A percentile compares a stretch with the other conserved stretches of the same genome.
Evolutionary conservation across 768 basidiomycete species (phyloP).

Genomic region (Nidula microcarpa): DNA sequence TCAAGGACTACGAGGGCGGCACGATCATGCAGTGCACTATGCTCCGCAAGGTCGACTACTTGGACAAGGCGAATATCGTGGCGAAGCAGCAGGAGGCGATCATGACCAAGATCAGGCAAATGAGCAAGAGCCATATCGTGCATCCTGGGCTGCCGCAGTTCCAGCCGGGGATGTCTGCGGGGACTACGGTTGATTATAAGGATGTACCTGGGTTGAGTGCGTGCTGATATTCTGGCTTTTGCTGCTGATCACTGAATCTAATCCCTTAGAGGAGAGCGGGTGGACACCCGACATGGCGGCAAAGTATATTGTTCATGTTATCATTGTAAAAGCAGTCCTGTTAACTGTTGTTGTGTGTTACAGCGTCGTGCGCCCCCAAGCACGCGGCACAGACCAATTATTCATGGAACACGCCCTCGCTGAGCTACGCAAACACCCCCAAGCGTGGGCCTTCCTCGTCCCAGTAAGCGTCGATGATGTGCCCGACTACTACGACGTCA

Average conservation of each 20-base stretch:
- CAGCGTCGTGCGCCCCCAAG: conserved; percentile 30
- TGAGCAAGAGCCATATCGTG: conserved; percentile 83
- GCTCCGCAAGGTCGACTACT: conserved; percentile 89
- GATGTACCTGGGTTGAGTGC: conserved; percentile 87
- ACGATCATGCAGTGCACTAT: conserved; percentile 99
- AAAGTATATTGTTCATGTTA: conserved; percentile 41
- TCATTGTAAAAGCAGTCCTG: neutral
- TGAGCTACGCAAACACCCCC: conserved; percentile 73
- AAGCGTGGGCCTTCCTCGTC: conserved; percentile 82
- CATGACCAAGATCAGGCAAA: conserved; percentile 80
- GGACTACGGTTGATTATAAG: conserved; percentile 58
- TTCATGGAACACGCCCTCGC: conserved; percentile 76
- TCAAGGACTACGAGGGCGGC: conserved; percentile 99
- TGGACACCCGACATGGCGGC: conserved; percentile 86
- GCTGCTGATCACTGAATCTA: conserved; percentile 1
- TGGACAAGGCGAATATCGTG: conserved; percentile 74
- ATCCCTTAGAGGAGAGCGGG: conserved; percentile 72
- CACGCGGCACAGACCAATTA: conserved; percentile 52
- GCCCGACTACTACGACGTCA: conserved; percentile 84
- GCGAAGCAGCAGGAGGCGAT: conserved; percentile 86
- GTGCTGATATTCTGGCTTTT: conserved; percentile 19
- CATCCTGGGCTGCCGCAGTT: conserved; percentile 80
- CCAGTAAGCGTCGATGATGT: conserved; percentile 84
- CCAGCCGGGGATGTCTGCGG: conserved; percentile 50
- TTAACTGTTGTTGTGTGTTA: too few species aligned